Base-by-base conservation (phyloP, 1,139 yeast genomes). In the Meyerozyma athensensis region DNA sequence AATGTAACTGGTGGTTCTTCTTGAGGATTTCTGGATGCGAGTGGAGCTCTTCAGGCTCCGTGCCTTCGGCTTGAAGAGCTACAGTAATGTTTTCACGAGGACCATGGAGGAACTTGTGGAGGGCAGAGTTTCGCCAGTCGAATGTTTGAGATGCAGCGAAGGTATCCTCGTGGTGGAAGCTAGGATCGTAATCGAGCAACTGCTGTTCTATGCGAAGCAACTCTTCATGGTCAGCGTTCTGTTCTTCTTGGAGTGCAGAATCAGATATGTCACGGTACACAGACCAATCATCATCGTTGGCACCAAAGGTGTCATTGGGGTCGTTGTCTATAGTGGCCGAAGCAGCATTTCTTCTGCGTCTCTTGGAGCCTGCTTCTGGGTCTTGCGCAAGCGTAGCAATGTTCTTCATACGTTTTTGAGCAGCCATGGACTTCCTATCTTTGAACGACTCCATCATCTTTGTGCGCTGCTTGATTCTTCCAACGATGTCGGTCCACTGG, bases 281-380 rank as follows among this genome's bases (percentile, higher is more conserved):
- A 30, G 85, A 77, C 97, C 97, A 92, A 58, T 92, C 98, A 39
- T 86, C 96, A 54, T 92, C 98, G 52, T 89, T 83, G 4, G 97
- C 92, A 42, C 97, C 97, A 61, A 92, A 92, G 0, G 90, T 87
- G 59, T 90, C 97, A 53, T 82, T 89, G 9, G 95, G 95, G 56
- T 87, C 96, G 52, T 86, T 87, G 52, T 86, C 96, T 33, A 85
- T 84, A 1, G 89, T 78, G 0, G 81, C 74, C 5, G 62, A 71
- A 4, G 19, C 13, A 9, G 4, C 20, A 39, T 71, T 74, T 46
- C 83, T 70, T 43, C 79, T 74, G 52, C 83, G 72, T 42, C 65
- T 67, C 40, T 73, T 56, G 4, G 67, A 56, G 16, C 58, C 58
- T 1, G 70, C 63, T 22, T 53, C 57, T 50, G 77, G 79, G 48